A percentile compares a stretch with the other conserved stretches of the same genome.
Conservation (phyloP, 331 rosid genomes). For the Dryas integrifolia region DNA sequence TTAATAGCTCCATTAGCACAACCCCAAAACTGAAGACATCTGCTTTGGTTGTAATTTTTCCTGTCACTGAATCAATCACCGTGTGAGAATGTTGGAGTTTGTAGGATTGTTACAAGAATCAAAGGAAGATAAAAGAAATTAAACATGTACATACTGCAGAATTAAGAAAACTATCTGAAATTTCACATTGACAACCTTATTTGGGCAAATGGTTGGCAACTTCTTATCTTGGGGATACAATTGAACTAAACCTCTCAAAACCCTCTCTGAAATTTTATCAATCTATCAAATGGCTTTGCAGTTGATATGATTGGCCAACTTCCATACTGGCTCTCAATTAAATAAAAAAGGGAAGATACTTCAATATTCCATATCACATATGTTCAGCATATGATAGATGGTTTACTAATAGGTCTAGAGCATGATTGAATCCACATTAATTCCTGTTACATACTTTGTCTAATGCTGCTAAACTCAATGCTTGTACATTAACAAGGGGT, state of each 20-base stretch:
- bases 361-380: neutral
- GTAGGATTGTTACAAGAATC: slow-evolving; percentile 13
- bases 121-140: slow-evolving; percentile 10
- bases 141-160: slow-evolving; percentile 9
- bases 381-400: neutral
- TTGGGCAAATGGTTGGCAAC: neutral
- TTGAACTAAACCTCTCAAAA: neutral
- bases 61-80: slow-evolving; percentile 66
- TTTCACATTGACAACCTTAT: neutral
- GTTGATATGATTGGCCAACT: neutral
- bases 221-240: neutral
- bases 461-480: neutral
- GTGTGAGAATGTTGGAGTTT: slow-evolving; percentile 31
- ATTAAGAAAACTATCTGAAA: neutral
- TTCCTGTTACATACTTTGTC: neutral
- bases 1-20: slow-evolving; percentile 85
- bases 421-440: neutral
- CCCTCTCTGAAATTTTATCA: neutral
- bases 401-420: neutral
- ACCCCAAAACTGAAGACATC: slow-evolving; percentile 98
- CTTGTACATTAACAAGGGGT: neutral
- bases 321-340: neutral
- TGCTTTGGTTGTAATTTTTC: slow-evolving; percentile 94
- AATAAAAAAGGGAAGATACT: no score
- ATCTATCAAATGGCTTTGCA: neutral